Evolutionary conservation across 345 rosid species (phyloP).

Genomic region (Brassica incana): DNA sequence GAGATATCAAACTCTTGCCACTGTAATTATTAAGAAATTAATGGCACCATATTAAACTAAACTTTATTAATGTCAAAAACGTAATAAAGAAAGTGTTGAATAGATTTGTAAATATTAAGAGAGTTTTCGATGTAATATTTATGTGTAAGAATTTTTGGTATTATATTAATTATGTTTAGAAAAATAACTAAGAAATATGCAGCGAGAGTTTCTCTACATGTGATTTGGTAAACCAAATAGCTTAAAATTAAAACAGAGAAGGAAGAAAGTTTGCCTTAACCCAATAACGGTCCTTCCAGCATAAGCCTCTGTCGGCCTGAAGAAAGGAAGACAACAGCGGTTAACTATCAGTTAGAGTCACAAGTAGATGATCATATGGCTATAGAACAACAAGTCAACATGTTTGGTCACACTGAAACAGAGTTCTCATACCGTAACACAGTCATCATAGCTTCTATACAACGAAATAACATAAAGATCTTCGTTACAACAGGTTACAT

Average conservation of each 20-base stretch:
- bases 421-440: neutral
- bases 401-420: neutral
- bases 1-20: constrained; percentile 6
- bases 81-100: neutral
- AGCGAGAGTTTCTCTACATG: neutral
- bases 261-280: constrained; percentile 77
- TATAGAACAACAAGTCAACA: neutral
- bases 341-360: constrained; percentile 6
- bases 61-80: neutral
- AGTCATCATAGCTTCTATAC: constrained; percentile 4
- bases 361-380: neutral
- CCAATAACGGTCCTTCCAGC: constrained; percentile 89
- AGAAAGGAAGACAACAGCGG: neutral
- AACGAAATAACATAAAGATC: neutral
- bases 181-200: neutral
- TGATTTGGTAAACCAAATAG: neutral
- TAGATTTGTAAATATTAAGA: neutral
- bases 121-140: neutral
- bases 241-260: neutral
- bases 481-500: neutral
- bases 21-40: neutral
- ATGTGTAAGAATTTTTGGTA: neutral
- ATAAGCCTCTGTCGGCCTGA: constrained; percentile 73
- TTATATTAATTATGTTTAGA: neutral
- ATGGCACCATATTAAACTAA: neutral